Base-by-base conservation (phyloP, 1,284 basidiomycete species). In the Trametes sp. region DNA sequence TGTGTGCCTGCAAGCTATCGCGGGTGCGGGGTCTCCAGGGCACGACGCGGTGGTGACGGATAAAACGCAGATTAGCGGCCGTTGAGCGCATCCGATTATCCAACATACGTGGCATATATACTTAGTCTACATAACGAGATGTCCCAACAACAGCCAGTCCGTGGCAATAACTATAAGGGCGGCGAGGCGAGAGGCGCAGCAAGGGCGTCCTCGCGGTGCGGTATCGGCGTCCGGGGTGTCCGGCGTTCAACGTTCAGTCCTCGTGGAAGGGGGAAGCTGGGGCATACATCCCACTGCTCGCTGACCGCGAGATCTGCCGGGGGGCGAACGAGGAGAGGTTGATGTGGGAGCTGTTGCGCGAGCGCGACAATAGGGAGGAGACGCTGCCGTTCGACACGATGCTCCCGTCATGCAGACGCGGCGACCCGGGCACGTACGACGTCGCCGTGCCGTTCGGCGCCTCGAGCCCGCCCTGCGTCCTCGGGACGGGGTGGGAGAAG, bases 271-370 rank as follows among this genome's bases (percentile, higher is more conserved):
- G 59, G 51, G 54, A 62, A 5, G 62, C 48, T 44, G 66, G 64
- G 33, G 64, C 57, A 58, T 70, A 65, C 58, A 71, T 58, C 26
- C 63, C 70, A 36, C 62, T 57, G 62, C 74, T 77, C 55, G 60
- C 73, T 42, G 76, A 73, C 70, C 78, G 75, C 61, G 77, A 74
- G 50, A 73, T 57, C 64, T 80, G 82, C 54, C 85, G 78, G 46
- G 87, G 81, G 42, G 80, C 75, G 56, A 84, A 70, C 46, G 77
- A 80, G 49, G 84, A 80, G 31, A 90, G 71, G 70, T 83, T 90
- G 73, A 87, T 81, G 72, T 87, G 83, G 1, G 88, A 90, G 8
- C 81, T 81, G 65, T 89, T 90, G 65, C 86, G 79, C 65, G 89
- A 90, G 28, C 88, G 83, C 46, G 77, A 77, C 55, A 85, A 72